Evolutionary conservation across 2,329 filamentous ascomycete genomes (phyloP).

Genomic region (Furcasterigmium sp.): DNA sequence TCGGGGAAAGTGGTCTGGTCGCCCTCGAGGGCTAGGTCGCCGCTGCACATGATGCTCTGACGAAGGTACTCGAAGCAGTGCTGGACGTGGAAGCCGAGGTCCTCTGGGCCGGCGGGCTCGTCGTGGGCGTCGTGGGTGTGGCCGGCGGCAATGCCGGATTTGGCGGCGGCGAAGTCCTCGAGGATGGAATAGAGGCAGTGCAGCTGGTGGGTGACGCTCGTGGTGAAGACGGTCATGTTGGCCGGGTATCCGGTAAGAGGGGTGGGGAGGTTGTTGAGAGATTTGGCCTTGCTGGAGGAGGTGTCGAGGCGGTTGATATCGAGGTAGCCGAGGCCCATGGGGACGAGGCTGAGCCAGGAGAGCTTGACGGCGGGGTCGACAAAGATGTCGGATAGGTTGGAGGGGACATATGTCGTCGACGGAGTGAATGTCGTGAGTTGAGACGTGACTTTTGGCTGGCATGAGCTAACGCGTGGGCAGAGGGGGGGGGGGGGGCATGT

Average conservation of each 20-base stretch:
- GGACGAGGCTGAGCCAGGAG: slow-evolving; percentile 33
- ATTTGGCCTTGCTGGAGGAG: slow-evolving; percentile 14
- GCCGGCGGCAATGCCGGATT: slow-evolving; percentile 5
- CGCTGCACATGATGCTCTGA: slow-evolving; percentile 26
- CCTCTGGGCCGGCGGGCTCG: slow-evolving; percentile 20
- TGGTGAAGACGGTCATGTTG: slow-evolving; percentile 31
- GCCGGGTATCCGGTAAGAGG: slow-evolving; percentile 22
- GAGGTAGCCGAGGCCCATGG: slow-evolving; percentile 34
- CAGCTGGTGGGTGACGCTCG: slow-evolving; percentile 37
- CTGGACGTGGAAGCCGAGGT: slow-evolving; percentile 28
- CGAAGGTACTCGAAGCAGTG: slow-evolving; percentile 34
- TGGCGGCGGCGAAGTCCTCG: slow-evolving; percentile 21
- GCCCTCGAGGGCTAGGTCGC: slow-evolving; percentile 27
- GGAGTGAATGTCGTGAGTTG: slow-evolving; percentile 31
- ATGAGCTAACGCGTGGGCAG: slow-evolving; percentile 10
- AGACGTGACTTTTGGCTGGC: no score
- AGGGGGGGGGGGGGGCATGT: not conserved
- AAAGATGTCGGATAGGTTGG: slow-evolving; percentile 33
- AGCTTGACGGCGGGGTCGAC: slow-evolving; percentile 20
- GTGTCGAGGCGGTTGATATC: slow-evolving; percentile 15
- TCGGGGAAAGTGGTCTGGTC: slow-evolving; percentile 32
- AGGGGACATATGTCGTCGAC: slow-evolving; percentile 28
- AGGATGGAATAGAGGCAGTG: slow-evolving; percentile 35
- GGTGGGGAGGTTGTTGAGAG: slow-evolving; percentile 29
- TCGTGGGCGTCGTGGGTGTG: slow-evolving; percentile 3